A percentile compares a stretch with the other conserved stretches of the same genome.
Conservation (phyloP, 306 rosid genomes). For the Corylus avellana region DNA sequence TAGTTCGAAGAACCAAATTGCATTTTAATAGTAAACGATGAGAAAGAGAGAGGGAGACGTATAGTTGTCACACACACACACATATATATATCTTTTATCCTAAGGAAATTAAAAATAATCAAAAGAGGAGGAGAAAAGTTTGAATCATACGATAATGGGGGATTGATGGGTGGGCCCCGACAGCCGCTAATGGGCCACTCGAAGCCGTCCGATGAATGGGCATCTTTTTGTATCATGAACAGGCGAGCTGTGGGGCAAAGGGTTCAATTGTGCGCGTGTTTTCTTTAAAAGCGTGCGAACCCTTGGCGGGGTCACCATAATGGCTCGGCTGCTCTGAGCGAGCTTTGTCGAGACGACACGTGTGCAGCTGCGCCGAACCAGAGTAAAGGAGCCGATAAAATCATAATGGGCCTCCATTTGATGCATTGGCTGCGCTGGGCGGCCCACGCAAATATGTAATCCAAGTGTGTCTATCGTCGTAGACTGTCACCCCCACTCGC, state of each 20-base stretch:
- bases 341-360: neutral
- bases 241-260: slow-evolving; percentile 35
- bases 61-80: neutral
- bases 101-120: neutral
- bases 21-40: neutral
- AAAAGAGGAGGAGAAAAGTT: neutral
- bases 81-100: too few species aligned
- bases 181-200: slow-evolving; percentile 13
- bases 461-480: neutral
- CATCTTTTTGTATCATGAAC: slow-evolving; percentile 26
- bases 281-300: slow-evolving; percentile 38
- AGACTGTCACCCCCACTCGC: slow-evolving; percentile 9
- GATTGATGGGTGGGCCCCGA: slow-evolving; percentile 28
- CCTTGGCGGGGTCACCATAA: slow-evolving; percentile 32
- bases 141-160: slow-evolving; percentile 16
- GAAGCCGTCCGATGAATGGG: slow-evolving; percentile 24
- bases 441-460: slow-evolving; percentile 6
- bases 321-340: slow-evolving; percentile 33
- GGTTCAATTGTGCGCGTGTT: slow-evolving; percentile 43
- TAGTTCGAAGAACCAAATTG: too few species aligned
- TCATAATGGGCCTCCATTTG: slow-evolving; percentile 21
- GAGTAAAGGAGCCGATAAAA: neutral
- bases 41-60: neutral
- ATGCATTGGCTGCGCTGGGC: slow-evolving; percentile 20
- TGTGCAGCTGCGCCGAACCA: neutral